Percentiles rank a stretch among this genome's conserved stretches.
These are phyloP conservation scores for Spatholobus suberectus DNA, from an alignment of 306 rosid species.

Conservation along the genomic window DNA sequence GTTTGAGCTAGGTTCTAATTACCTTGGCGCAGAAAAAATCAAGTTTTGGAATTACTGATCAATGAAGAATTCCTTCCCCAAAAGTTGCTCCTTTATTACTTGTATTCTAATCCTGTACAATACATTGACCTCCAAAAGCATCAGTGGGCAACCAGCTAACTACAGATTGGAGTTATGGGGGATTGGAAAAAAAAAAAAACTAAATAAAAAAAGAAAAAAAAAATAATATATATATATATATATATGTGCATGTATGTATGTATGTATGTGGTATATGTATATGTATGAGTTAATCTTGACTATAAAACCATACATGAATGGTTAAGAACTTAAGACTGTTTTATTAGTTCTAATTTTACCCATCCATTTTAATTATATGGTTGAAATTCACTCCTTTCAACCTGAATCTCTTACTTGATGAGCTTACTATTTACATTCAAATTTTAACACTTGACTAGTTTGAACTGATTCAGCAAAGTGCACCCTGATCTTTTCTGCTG, in stretches of 20 bases:
- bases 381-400: neutral
- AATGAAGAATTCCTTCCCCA: neutral
- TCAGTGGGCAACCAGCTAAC: slow-evolving; percentile 13
- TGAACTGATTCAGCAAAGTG: slow-evolving; percentile 13
- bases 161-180: neutral
- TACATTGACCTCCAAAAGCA: neutral
- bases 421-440: neutral
- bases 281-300: neutral
- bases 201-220: no score
- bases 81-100: neutral
- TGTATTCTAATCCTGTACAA: neutral
- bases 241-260: no score
- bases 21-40: neutral
- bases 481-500: neutral
- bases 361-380: neutral
- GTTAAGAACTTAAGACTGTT: neutral
- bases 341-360: neutral
- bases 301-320: neutral
- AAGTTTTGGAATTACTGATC: neutral
- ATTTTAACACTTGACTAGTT: neutral
- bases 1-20: slow-evolving; percentile 26
- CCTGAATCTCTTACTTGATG: neutral
- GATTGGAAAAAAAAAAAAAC: no score
- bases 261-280: no score
- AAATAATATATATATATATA: no score